Conservation (phyloP, 1,139 yeast genomes). For the Geotrichum bryndzae region DNA sequence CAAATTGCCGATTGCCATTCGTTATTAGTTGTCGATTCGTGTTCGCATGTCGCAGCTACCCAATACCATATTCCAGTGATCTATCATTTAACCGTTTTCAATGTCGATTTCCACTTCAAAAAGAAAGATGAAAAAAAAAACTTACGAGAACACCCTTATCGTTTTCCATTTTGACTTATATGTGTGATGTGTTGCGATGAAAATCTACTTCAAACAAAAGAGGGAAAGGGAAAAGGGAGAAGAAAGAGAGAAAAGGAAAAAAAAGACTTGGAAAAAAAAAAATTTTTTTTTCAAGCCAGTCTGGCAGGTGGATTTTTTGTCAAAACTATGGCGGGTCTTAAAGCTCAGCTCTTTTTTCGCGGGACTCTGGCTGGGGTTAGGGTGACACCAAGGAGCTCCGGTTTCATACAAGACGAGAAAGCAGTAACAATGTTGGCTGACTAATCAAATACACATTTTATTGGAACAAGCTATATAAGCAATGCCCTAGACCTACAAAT, state of each 20-base stretch:
- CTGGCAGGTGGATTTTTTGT: not conserved
- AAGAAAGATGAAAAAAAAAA: conserved; percentile 26
- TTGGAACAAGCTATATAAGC: not conserved
- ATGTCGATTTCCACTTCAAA: not conserved
- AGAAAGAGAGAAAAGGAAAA: not conserved
- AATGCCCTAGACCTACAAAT: not conserved
- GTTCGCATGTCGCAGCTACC: too few species aligned
- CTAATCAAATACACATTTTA: not conserved
- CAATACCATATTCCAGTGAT: not conserved
- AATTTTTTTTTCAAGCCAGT: not conserved
- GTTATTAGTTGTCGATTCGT: too few species aligned
- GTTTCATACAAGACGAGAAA: not conserved
- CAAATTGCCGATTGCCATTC: too few species aligned
- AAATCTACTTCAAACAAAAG: not conserved
- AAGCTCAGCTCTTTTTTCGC: not conserved
- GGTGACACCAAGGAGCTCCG: not conserved
- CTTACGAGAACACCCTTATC: conserved; percentile 99
- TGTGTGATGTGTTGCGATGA: not conserved
- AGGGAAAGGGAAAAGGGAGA: not conserved
- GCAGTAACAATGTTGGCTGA: not conserved
- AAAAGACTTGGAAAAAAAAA: not conserved
- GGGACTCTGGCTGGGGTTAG: not conserved
- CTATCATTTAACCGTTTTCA: not conserved
- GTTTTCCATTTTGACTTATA: conserved; percentile 79
- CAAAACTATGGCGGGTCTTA: not conserved